phyloP scores from a whole-genome alignment of 306 rosid species.

The Glycine soja region DNA sequence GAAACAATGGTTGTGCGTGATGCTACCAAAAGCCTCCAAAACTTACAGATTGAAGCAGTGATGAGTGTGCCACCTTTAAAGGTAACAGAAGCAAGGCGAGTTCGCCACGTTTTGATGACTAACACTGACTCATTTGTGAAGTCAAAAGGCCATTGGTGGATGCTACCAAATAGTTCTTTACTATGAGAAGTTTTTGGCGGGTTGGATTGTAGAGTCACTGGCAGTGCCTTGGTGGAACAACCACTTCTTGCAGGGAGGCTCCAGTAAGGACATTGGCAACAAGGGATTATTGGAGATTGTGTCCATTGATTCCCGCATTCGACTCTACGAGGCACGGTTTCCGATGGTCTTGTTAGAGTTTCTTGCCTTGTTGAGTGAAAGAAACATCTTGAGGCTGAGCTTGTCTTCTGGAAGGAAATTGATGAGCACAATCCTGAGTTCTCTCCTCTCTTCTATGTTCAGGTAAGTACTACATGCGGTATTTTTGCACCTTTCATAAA shows the following conservation, averaged over 20 bases:
- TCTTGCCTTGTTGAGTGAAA: slow-evolving; percentile 32
- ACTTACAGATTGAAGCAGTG: slow-evolving; percentile 45
- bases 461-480: slow-evolving; percentile 41
- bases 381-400: slow-evolving; percentile 51
- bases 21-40: slow-evolving; percentile 5
- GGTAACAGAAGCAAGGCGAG: slow-evolving; percentile 45
- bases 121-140: not conserved
- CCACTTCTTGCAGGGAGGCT: slow-evolving; percentile 54
- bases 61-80: slow-evolving; percentile 43
- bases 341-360: slow-evolving; percentile 46
- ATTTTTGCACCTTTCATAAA: not conserved
- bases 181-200: slow-evolving; percentile 49
- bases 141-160: slow-evolving; percentile 5
- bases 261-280: not conserved
- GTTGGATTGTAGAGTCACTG: slow-evolving; percentile 59
- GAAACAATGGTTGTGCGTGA: slow-evolving; percentile 11
- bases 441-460: slow-evolving; percentile 60
- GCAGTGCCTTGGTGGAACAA: slow-evolving; percentile 41
- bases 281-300: slow-evolving; percentile 24
- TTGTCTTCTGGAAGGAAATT: slow-evolving; percentile 61
- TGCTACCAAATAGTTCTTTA: slow-evolving; percentile 52
- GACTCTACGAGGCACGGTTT: slow-evolving; percentile 48
- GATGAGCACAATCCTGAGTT: slow-evolving; percentile 50
- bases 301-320: slow-evolving; percentile 56
- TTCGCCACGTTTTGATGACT: slow-evolving; percentile 45